A percentile compares a stretch with the other conserved stretches of the same genome.
Evolutionary conservation across 371 early-diverging fungal genomes (phyloP).

Genomic region (Haplosporangium sp.): DNA sequence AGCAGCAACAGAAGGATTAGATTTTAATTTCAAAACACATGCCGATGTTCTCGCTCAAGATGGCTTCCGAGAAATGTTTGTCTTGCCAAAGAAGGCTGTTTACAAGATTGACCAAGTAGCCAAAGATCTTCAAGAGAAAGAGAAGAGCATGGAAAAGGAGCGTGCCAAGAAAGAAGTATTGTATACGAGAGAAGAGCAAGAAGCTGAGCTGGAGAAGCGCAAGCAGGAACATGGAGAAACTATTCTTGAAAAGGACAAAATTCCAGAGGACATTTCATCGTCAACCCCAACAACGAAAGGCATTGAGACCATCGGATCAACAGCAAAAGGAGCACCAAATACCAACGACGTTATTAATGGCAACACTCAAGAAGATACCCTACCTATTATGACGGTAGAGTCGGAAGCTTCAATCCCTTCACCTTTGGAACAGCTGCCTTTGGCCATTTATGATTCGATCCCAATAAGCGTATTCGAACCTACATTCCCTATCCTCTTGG

Average conservation of each 20-base stretch:
- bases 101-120: slow-evolving; percentile 49
- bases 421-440: slow-evolving; percentile 39
- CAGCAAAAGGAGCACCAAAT: not conserved
- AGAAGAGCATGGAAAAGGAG: slow-evolving; percentile 19
- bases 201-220: not conserved
- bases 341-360: not conserved
- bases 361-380: not conserved
- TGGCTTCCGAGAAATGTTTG: slow-evolving; percentile 39
- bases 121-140: slow-evolving; percentile 40
- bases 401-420: slow-evolving; percentile 48
- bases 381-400: slow-evolving; percentile 36
- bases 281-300: not conserved
- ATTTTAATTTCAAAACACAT: slow-evolving; percentile 31
- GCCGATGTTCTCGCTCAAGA: slow-evolving; percentile 37
- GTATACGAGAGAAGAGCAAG: not conserved
- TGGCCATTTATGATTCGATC: slow-evolving; percentile 48
- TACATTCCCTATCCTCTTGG: slow-evolving; percentile 45
- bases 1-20: not conserved
- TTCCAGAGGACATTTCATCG: not conserved
- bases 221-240: not conserved
- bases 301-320: slow-evolving; percentile 14
- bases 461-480: slow-evolving; percentile 48
- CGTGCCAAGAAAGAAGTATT: slow-evolving; percentile 2
- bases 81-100: slow-evolving; percentile 44
- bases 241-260: too few species aligned